A percentile compares a stretch with the other conserved stretches of the same genome.
Conservation (phyloP, 495 filamentous ascomycete genomes). For the Penicillium silybi region DNA sequence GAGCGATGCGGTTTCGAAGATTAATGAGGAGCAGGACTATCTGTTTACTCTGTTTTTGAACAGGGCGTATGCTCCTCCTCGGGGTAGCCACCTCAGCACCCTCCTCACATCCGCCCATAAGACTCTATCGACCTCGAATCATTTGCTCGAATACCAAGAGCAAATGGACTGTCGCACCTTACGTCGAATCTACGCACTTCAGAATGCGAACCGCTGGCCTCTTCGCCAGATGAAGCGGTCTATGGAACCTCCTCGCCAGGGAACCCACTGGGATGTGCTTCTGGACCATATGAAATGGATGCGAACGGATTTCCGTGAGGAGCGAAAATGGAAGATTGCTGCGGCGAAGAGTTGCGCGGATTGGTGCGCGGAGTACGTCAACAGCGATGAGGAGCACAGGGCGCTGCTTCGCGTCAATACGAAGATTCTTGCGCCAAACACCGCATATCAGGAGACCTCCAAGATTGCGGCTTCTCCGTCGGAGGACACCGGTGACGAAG, state of each 20-base stretch:
- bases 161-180: conserved; percentile 79
- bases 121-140: conserved; percentile 73
- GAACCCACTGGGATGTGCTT: conserved; percentile 78
- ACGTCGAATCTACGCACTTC: conserved; percentile 79
- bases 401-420: conserved; percentile 62
- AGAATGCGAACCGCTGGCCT: conserved; percentile 86
- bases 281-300: conserved; percentile 95
- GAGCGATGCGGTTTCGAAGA: conserved; percentile 41
- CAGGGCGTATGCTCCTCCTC: conserved; percentile 59
- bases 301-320: conserved; percentile 90
- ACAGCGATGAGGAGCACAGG: conserved; percentile 56
- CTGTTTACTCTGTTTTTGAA: conserved; percentile 73
- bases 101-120: conserved; percentile 74
- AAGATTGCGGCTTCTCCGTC: conserved; percentile 26
- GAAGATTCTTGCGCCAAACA: conserved; percentile 25
- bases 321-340: conserved; percentile 88
- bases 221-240: conserved; percentile 78
- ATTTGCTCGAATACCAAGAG: conserved; percentile 72
- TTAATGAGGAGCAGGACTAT: conserved; percentile 66
- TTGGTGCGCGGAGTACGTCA: conserved; percentile 77
- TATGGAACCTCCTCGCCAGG: conserved; percentile 69
- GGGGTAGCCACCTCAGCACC: conserved; percentile 59
- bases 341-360: conserved; percentile 71
- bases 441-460: conserved; percentile 13
- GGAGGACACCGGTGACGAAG: conserved; percentile 33